Percentiles rank a stretch among this genome's conserved stretches.
phyloP scores from a whole-genome alignment of 139 green algal species.

The Chlamydomonas incerta region DNA sequence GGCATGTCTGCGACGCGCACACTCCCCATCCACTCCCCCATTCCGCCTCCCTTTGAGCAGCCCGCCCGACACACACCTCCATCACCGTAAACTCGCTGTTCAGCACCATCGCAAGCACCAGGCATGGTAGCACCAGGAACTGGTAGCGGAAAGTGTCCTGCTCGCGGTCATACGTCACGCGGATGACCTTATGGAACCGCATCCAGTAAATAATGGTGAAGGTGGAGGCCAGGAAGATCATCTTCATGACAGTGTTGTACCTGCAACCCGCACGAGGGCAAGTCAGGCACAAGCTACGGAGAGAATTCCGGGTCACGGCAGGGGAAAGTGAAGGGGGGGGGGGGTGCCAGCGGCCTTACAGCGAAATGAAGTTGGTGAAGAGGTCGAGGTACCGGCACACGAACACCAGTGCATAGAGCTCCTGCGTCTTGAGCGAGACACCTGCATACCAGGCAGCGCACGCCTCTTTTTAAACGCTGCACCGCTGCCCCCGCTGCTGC shows the following conservation, averaged over 20 bases:
- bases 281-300: too few species aligned
- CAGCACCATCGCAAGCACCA: conserved; percentile 84
- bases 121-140: conserved; percentile 87
- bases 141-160: conserved; percentile 96
- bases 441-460: conserved; percentile 66
- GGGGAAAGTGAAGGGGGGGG: too few species aligned
- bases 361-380: conserved; percentile 91
- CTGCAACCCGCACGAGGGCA: conserved; percentile 48
- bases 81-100: conserved; percentile 81
- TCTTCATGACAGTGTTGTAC: conserved; percentile 99
- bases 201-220: conserved; percentile 95
- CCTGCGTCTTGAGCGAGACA: conserved; percentile 97
- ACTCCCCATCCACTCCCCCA: too few species aligned
- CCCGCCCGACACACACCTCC: conserved; percentile 72
- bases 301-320: too few species aligned
- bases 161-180: conserved; percentile 95
- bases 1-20: too few species aligned
- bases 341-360: conserved; percentile 77
- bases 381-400: conserved; percentile 96
- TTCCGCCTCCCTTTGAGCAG: too few species aligned
- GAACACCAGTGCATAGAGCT: conserved; percentile 98
- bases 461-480: too few species aligned
- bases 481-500: neutral
- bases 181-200: conserved; percentile 87
- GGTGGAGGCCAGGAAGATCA: conserved; percentile 91